Base-by-base conservation (phyloP, 306 rosid genomes). In the Casuarina glauca region DNA sequence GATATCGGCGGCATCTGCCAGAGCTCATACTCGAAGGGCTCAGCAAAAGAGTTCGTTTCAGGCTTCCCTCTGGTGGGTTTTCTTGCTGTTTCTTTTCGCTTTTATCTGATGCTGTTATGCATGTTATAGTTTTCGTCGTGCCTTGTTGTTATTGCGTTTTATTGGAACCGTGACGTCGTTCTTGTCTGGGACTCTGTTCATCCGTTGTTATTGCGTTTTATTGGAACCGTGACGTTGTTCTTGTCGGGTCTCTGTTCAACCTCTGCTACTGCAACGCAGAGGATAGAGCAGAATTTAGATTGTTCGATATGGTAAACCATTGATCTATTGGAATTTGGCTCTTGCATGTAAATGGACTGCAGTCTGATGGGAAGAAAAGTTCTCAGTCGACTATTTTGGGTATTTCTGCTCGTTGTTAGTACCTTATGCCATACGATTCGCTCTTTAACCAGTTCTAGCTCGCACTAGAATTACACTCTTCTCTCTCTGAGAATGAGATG, bases 1-100 rank as follows among this genome's bases (percentile, higher is more conserved):
- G 82, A 86, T 90, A 70, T 89, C 94, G 1, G 97, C 99, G 9
- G 90, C 93, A 4, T 90, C 98, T 49, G 97, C 97, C 15, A 78
- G 94, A 62, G 76, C 94, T 81, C 97, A 90, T 84, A 90, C 97
- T 20, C 79, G 97, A 52, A 91, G 77, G 71, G 60, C 93, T 16
- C 85, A 80, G 74, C 85, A 86, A 75, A 44, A 76, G 69, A 45
- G 19, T 71, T 84, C 97, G n/a, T 9, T 70, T 50, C 78, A n/a
- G 17, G 15, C 85, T 91, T 55, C 86, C 93, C 52, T 82, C 91
- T 76, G 96, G 97, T 95, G 3, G 42, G 73, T 42, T 42, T 54
- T 36, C 49, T 9, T 43, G 16, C 19, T 38, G 49, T 6, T n/a
- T 63, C 42, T 43, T 46, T 69, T 68, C 4, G 38, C 0, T 41